Conservation (phyloP, 148 eudicot species). For the Amaranthus palmeri region DNA sequence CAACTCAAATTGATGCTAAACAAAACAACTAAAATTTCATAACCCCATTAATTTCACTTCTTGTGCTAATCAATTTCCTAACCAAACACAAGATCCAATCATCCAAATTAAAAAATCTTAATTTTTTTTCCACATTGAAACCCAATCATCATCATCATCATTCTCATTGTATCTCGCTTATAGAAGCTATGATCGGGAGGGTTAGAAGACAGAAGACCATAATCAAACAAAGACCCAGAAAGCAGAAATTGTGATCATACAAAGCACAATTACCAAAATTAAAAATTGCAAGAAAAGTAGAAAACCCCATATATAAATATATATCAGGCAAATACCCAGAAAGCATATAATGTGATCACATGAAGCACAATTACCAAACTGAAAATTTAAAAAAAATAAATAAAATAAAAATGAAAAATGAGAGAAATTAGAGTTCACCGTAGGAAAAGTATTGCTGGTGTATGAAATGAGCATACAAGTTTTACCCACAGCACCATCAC, state of each 20-base stretch:
- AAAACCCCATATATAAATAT: no score
- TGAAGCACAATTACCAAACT: not conserved
- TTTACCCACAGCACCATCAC: constrained; percentile 41
- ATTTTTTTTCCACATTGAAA: no score
- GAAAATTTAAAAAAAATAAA: not conserved
- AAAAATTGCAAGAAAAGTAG: no score
- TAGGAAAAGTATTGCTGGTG: constrained; percentile 11
- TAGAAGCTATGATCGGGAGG: no score
- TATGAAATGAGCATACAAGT: constrained; percentile 36
- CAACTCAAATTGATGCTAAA: not conserved
- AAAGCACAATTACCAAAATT: no score
- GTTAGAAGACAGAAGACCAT: no score
- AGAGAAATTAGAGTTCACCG: not conserved
- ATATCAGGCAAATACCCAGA: no score
- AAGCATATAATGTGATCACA: not conserved
- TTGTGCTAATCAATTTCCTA: not conserved
- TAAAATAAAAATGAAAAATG: constrained; percentile 9
- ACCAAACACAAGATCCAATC: constrained; percentile 14
- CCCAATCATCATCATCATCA: no score
- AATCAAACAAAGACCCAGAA: not conserved
- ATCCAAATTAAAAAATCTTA: no score
- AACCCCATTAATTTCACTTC: no score
- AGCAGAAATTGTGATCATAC: not conserved
- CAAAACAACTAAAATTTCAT: not conserved
- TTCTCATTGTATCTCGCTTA: no score